phyloP scores from a whole-genome alignment of 2,329 filamentous ascomycete species.

The Pseudopyricularia javanii region DNA sequence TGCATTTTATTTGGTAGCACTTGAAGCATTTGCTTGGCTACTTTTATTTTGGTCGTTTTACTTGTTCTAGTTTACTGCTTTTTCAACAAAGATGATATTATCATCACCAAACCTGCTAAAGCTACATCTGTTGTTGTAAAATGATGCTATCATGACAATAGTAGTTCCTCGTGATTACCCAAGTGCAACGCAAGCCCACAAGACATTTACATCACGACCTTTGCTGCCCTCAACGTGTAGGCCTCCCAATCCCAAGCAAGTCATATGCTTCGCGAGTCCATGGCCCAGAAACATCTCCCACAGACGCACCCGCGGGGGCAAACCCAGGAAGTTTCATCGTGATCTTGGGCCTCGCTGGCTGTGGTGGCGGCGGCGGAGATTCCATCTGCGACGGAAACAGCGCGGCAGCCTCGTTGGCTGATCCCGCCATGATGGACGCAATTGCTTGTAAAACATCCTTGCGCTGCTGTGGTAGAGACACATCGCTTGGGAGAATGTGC shows the following conservation, averaged over 20 bases:
- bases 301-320: conserved; percentile 26
- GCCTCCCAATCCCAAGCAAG: conserved; percentile 48
- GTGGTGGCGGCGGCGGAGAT: conserved; percentile 1
- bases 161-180: too few relatives aligned
- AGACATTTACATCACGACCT: neutral
- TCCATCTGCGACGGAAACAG: conserved; percentile 4
- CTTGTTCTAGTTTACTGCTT: too few relatives aligned
- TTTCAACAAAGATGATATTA: too few relatives aligned
- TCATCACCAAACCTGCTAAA: too few relatives aligned
- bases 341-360: conserved; percentile 13
- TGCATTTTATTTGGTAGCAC: too few relatives aligned
- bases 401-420: conserved; percentile 2
- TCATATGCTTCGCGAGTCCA: conserved; percentile 62
- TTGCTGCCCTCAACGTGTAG: conserved; percentile 16
- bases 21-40: too few relatives aligned
- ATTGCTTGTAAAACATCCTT: neutral
- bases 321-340: conserved; percentile 26
- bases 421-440: neutral
- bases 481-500: conserved; percentile 23
- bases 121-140: too few relatives aligned
- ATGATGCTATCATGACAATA: too few relatives aligned
- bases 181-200: too few relatives aligned
- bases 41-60: too few relatives aligned
- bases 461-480: conserved; percentile 5
- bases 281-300: conserved; percentile 30